Percentiles rank a stretch among this genome's conserved stretches.
Conservation (phyloP, 2,329 filamentous ascomycete genomes). For the Corynespora cassiicola region DNA sequence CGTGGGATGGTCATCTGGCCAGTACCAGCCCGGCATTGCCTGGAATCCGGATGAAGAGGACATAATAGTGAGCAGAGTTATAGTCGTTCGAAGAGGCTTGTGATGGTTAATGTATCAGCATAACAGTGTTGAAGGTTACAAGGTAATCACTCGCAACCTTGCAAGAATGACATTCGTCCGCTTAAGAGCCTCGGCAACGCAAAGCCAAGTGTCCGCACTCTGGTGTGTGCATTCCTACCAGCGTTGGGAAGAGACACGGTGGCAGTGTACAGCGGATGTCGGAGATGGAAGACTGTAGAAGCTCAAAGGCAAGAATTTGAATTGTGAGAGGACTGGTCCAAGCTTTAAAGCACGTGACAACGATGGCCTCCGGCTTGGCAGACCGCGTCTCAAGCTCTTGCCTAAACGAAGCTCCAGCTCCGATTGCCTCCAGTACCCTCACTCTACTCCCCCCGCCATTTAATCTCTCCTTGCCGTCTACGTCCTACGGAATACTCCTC, state of each 20-base stretch:
- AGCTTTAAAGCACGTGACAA: constrained; percentile 22
- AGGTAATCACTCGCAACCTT: constrained; percentile 22
- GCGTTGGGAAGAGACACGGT: constrained; percentile 35
- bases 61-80: constrained; percentile 35
- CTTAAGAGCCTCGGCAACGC: constrained; percentile 23
- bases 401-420: constrained; percentile 40
- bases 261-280: constrained; percentile 27
- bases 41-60: constrained; percentile 49
- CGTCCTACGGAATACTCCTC: constrained; percentile 1
- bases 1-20: constrained; percentile 53
- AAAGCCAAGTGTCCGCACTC: constrained; percentile 20
- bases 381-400: constrained; percentile 29
- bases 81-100: constrained; percentile 1
- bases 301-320: constrained; percentile 21
- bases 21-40: constrained; percentile 53
- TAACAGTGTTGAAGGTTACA: constrained; percentile 22
- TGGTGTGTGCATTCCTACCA: constrained; percentile 10
- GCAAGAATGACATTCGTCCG: constrained; percentile 27
- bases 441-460: constrained; percentile 10
- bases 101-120: constrained; percentile 24
- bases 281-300: constrained; percentile 18
- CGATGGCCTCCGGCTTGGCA: constrained; percentile 20
- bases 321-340: constrained; percentile 15
- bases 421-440: constrained; percentile 24
- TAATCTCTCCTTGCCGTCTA: constrained; percentile 5